phyloP scores from a whole-genome alignment of 2,329 filamentous ascomycete species.

The Diaporthe amygdali region DNA sequence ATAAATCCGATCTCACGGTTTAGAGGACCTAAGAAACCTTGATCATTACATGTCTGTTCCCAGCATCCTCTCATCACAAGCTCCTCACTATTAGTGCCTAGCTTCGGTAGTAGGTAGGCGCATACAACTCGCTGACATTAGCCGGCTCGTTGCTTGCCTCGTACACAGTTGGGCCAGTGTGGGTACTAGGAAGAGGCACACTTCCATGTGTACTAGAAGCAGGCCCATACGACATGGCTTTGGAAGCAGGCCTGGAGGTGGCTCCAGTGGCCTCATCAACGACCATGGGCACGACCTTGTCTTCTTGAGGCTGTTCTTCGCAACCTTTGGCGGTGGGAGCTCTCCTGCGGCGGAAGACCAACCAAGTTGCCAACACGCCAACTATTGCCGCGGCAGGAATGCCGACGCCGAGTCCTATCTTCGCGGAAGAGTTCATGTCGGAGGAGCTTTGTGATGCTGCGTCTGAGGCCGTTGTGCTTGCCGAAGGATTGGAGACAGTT shows the following conservation, averaged over 20 bases:
- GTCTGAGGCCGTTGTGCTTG: neutral
- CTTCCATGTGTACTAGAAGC: neutral
- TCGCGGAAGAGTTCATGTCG: neutral
- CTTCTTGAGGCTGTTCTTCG: neutral
- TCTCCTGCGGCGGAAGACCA: neutral
- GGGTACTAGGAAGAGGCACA: no score
- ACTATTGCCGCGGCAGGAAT: neutral
- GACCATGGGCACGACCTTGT: neutral
- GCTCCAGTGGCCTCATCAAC: neutral
- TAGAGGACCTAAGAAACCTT: no score
- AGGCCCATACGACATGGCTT: neutral
- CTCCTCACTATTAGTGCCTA: no score
- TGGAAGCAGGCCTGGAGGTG: neutral
- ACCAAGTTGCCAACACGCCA: neutral
- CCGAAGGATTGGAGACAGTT: neutral
- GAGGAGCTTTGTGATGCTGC: neutral
- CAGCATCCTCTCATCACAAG: no score
- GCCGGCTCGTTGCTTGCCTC: neutral
- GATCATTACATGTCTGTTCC: no score
- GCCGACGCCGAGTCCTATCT: neutral
- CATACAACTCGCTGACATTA: neutral
- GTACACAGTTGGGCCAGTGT: neutral
- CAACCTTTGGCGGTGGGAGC: neutral
- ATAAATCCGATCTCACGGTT: no score
- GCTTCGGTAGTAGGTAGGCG: constrained; percentile 26